Base-by-base conservation (phyloP, 768 basidiomycete species). In the Cubamyces sp. region DNA sequence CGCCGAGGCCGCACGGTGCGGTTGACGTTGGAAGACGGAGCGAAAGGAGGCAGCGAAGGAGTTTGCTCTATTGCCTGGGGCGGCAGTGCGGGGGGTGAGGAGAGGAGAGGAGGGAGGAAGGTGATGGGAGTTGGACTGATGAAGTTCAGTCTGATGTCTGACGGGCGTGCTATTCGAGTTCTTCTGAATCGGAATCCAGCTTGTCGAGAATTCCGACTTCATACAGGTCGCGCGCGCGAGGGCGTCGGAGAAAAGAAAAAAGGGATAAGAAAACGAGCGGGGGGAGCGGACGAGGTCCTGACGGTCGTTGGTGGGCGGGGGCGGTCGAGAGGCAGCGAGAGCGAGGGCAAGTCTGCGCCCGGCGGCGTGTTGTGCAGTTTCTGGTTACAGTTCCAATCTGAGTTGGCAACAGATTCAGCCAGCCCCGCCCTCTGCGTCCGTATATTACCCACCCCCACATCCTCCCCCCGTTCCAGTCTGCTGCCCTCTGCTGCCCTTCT, bases 21-120 rank as follows among this genome's bases (percentile, higher is more conserved):
- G 76, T 76, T 70, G 68, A 53, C 84, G 81, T 54, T 75, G 67
- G 63, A 88, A 87, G 52, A 87, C 82, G 19, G 83, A 74, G 41
- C 81, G 80, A 62, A 88, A 76, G 46, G 67, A 76, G 73, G 71
- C 78, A 57, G 21, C 61, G 63, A 70, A 66, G 54, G 63, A 64
- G 58, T 23, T 39, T 14, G 62, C 66, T 52, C 60, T 62, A 52
- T 64, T 58, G 21, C 19, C 54, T 48, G 58, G 57, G 54, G 52
- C 43, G 23, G 59, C 59, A 34, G 46, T 52, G 52, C 50, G 54
- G n/a, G 63, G 56, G n/a, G 57, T 42, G 56, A 61, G 64, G 52
- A 46, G 60, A 45, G 60, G 54, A 50, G 60, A 54, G 56, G 64
- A 47, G 40, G 60, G 60, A 28, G 53, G 57, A 50, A 54, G 68